Base-by-base conservation (phyloP, 2,329 filamentous ascomycete genomes). In the Trichoderma sp. region DNA sequence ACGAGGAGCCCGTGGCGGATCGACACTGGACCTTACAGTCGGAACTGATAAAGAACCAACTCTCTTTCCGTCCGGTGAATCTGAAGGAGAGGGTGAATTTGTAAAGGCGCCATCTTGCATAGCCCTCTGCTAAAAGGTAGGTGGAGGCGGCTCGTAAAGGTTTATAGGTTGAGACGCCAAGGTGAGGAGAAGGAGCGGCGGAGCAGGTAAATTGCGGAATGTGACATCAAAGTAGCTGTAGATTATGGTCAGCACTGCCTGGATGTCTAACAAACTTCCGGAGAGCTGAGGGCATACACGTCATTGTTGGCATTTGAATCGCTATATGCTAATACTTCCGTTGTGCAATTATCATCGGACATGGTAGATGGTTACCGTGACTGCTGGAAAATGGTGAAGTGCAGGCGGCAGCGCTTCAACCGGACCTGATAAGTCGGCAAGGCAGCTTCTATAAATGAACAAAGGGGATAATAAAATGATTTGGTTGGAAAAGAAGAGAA, bases 1-100 rank as follows among this genome's bases (percentile, higher is more conserved):
- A 58, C 77, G 83, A 64, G 86, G 77, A n/a, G 84, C 81, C 2
- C 86, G 82, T 27, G 86, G 86, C 3, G 86, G 86, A 67, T 88
- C 85, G 32, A 84, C 74, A 17, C 74, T 76, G 19, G 75, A 78
- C 7, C 65, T 68, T 27, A 70, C 25, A 17, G 42, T 39, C n/a
- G 69, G 32, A 10, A 48, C 34, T n/a, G 67, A 54, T 13, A 32
- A 60, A 15, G 17, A 64, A 5, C 25, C 35, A 4, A 34, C 37
- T 19, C 61, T 69, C 64, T 17, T 39, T 64, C 58, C 58, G 17
- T 45, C 54, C 2, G 34, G 57, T 17, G 57, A 64, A 8, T 15
- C 45, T 10, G 52, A 25, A 29, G 64, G 64, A 9, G 68, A 67
- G 5, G 50, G 53, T 37, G 50, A 57, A 34, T 32, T 69, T 34